Percentiles rank a stretch among this genome's conserved stretches.
phyloP scores from a whole-genome alignment of 176 grass and related monocot species.

The Saccharum officinarum region DNA sequence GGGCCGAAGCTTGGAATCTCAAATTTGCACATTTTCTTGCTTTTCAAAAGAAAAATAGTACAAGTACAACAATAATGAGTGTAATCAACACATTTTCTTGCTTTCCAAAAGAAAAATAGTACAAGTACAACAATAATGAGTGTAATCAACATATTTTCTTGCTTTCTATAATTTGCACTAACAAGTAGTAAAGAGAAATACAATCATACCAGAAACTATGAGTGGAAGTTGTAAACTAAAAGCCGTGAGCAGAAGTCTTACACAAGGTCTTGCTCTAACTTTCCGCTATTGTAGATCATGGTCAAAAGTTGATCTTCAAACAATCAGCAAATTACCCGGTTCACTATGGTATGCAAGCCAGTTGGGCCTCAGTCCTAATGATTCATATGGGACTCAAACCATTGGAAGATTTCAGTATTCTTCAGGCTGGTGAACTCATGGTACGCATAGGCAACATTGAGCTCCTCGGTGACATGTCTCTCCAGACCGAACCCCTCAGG shows the following conservation, averaged over 20 bases:
- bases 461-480: constrained; percentile 85
- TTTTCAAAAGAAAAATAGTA: neutral
- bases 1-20: neutral
- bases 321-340: neutral
- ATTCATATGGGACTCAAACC: constrained; percentile 79
- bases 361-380: constrained; percentile 21
- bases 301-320: neutral
- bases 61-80: neutral
- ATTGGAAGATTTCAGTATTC: constrained; percentile 69
- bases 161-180: neutral
- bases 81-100: neutral
- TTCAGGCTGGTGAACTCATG: constrained; percentile 86
- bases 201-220: neutral
- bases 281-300: neutral
- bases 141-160: neutral
- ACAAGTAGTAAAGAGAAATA: neutral
- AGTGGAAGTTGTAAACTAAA: neutral
- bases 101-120: neutral
- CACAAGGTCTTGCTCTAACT: neutral
- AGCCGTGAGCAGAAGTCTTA: constrained; percentile 16
- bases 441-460: constrained; percentile 83
- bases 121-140: neutral
- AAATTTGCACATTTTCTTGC: neutral
- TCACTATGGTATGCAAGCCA: neutral
- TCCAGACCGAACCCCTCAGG: constrained; percentile 61